Percentiles rank a stretch among this genome's conserved stretches.
Evolutionary conservation across 2,329 filamentous ascomycete genomes (phyloP).

Genomic region (Pyricularia sp.): DNA sequence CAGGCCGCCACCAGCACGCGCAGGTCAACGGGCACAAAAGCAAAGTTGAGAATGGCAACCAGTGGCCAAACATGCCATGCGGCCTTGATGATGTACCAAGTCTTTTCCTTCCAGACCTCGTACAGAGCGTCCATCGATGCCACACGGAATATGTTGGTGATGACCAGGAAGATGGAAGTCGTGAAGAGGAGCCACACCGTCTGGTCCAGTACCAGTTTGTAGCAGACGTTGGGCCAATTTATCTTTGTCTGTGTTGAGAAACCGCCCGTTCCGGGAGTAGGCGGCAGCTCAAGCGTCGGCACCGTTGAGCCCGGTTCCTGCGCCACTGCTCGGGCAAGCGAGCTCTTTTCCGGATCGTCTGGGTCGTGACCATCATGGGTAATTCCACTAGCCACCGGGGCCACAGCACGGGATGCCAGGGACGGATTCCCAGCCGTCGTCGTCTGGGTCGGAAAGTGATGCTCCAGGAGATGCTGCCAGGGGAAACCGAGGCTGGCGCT

Average conservation of each 20-base stretch:
- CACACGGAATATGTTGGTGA: constrained; percentile 16
- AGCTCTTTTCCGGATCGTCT: constrained; percentile 5
- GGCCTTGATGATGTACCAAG: constrained; percentile 13
- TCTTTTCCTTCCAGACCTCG: constrained; percentile 12
- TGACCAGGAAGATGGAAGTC: constrained; percentile 13
- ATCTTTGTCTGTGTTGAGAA: constrained; percentile 3
- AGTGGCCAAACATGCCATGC: constrained; percentile 17
- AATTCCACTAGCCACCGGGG: background rate
- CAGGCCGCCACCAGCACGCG: constrained; percentile 16
- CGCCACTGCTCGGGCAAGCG: background rate
- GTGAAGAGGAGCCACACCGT: constrained; percentile 13
- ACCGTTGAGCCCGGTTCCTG: background rate
- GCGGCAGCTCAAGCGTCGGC: background rate
- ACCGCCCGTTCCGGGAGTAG: constrained; percentile 3
- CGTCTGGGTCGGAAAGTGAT: constrained; percentile 13
- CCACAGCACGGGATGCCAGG: background rate
- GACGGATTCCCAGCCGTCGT: background rate
- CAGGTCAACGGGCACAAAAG: constrained; percentile 15
- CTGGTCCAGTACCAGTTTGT: constrained; percentile 16
- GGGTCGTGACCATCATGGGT: constrained; percentile 3
- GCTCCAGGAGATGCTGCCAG: constrained; percentile 16
- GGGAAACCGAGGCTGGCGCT: constrained; percentile 15
- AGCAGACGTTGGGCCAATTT: constrained; percentile 14
- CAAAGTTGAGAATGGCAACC: constrained; percentile 16
- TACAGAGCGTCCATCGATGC: constrained; percentile 9